Evolutionary conservation across 345 rosid species (phyloP).

Genomic region (Carallia brachiata): DNA sequence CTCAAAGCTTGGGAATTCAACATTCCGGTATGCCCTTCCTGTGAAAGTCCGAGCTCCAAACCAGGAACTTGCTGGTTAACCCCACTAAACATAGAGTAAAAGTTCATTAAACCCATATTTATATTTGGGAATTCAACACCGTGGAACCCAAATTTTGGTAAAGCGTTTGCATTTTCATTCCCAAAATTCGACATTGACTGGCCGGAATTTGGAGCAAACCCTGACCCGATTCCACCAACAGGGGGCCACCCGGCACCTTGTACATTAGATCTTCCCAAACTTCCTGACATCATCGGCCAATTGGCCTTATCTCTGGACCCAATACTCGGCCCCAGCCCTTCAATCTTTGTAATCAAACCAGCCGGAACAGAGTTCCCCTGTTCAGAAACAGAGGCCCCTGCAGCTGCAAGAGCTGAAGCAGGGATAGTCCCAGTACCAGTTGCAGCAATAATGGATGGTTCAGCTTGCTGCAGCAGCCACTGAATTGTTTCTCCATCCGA

Average conservation of each 20-base stretch:
- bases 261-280: constrained; percentile 40
- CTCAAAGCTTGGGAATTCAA: constrained; percentile 40
- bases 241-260: constrained; percentile 41
- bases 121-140: constrained; percentile 31
- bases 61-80: constrained; percentile 23
- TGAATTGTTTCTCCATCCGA: constrained; percentile 97
- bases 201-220: constrained; percentile 30
- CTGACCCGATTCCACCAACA: constrained; percentile 42
- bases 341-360: constrained; percentile 68
- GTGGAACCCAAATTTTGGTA: constrained; percentile 20
- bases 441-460: constrained; percentile 85
- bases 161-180: constrained; percentile 10
- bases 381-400: constrained; percentile 48
- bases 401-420: constrained; percentile 79
- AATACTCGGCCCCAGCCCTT: constrained; percentile 33
- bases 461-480: constrained; percentile 93
- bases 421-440: constrained; percentile 93
- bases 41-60: constrained; percentile 35
- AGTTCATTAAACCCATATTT: constrained; percentile 32
- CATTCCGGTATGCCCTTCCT: constrained; percentile 12
- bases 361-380: constrained; percentile 39
- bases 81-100: constrained; percentile 32
- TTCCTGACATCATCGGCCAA: constrained; percentile 56
- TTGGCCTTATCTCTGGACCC: constrained; percentile 56
- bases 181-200: constrained; percentile 14